Base-by-base conservation (phyloP, 805 yeast genomes). In the Kluyveromyces aestuarii region DNA sequence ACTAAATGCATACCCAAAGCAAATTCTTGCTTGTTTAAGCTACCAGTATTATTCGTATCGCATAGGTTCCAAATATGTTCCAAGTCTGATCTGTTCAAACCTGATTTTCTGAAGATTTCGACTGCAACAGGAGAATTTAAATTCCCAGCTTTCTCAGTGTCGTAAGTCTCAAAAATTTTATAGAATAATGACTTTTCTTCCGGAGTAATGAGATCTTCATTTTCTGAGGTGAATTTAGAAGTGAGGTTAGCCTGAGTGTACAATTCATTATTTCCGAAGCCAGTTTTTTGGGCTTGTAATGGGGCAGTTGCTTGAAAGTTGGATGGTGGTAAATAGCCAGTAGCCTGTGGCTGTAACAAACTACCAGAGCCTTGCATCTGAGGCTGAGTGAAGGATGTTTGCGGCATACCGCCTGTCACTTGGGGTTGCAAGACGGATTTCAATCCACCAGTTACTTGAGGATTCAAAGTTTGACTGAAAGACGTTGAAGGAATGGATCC, bases 1-100 rank as follows among this genome's bases (percentile, higher is more conserved):
- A 91, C 91, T 50, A 91, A 73, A 73, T 95, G 97, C 98, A 91
- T 93, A 33, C 98, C 97, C 36, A 93, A 89, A 0, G 96, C 84
- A 70, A 91, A 93, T 65, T 88, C 96, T 63, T 91, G 96, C 59
- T 80, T 81, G 63, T 87, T 86, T 55, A 91, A 78, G 61, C 79
- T 81, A 5, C 97, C 96, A 48, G 84, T 76, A 64, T 89, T 85
- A 48, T 82, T 81, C 14, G 82, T 77, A 64, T 93, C 98, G 48
- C 90, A 79, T 55, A 91, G 74, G 44, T 80, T 86, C 99, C 99
- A 91, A 53, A 93, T 89, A 40, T 81, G 75, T 66, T 90, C 98
- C 52, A 91, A 74, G 59, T 90, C 97, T 5, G 80, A 73, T 65
- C 96, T 81, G 48, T 82, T 75, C 55, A 93, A 77, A 2, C 98